Conservation (phyloP, 257 asterid species). For the Solanum acaule region DNA sequence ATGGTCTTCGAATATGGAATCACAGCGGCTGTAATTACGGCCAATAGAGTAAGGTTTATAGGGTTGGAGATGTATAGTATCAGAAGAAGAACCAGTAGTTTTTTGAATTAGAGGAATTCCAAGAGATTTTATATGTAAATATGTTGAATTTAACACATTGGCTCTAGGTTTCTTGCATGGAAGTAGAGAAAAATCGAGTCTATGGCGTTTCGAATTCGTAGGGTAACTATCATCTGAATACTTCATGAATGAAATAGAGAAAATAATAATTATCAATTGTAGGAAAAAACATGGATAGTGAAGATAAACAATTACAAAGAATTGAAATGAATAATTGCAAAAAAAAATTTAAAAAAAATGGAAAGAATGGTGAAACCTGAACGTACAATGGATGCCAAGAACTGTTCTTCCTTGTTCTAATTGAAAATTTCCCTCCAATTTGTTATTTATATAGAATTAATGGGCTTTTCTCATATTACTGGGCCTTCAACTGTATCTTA, state of each 20-base stretch:
- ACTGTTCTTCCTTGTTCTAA: not conserved
- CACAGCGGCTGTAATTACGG: conserved; percentile 39
- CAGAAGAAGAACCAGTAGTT: conserved; percentile 24
- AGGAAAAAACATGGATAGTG: not conserved
- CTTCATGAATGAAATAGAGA: conserved; percentile 21
- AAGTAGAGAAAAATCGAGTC: conserved; percentile 4
- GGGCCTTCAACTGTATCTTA: not conserved
- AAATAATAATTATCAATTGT: not conserved
- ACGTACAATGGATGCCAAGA: not conserved
- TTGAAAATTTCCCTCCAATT: conserved; percentile 46
- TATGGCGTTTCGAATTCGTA: conserved; percentile 27
- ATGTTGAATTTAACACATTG: conserved; percentile 25
- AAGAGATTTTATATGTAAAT: conserved; percentile 33
- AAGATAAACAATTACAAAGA: not conserved
- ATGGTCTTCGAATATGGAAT: conserved; percentile 40
- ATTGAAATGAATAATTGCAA: not conserved
- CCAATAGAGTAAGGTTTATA: conserved; percentile 55
- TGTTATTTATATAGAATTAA: not conserved
- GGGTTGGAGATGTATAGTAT: conserved; percentile 44
- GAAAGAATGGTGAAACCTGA: not conserved
- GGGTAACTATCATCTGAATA: conserved; percentile 32
- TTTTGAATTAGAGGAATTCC: conserved; percentile 48
- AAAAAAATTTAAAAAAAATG: not conserved
- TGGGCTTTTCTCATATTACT: not conserved
- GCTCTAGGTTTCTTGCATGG: conserved; percentile 30